Evolutionary conservation across 2,329 filamentous ascomycete genomes (phyloP).

Genomic region (Mollisia scopiformis): DNA sequence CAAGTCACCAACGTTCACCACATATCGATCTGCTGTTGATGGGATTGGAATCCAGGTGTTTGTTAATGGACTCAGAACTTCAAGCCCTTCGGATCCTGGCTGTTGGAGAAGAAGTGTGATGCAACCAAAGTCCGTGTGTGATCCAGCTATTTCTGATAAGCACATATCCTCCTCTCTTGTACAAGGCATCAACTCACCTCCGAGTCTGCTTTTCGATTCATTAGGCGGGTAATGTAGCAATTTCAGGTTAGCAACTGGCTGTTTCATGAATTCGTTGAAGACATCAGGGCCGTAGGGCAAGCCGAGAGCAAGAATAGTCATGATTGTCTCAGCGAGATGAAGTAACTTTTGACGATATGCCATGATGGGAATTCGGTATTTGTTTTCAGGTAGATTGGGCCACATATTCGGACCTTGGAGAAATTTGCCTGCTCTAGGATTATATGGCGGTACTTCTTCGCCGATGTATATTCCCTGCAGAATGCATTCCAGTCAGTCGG

Average conservation of each 20-base stretch:
- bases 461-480: conserved; percentile 38
- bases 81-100: conserved; percentile 45
- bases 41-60: conserved; percentile 45
- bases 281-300: conserved; percentile 44
- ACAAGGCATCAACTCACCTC: not conserved
- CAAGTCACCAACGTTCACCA: conserved; percentile 53
- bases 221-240: conserved; percentile 52
- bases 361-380: conserved; percentile 36
- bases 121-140: conserved; percentile 55
- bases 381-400: conserved; percentile 42
- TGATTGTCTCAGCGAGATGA: conserved; percentile 39
- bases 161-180: not conserved
- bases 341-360: conserved; percentile 43
- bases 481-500: too few relatives aligned
- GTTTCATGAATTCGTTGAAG: conserved; percentile 45
- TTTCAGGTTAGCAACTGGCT: conserved; percentile 43
- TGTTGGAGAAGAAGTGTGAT: conserved; percentile 57
- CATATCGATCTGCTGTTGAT: conserved; percentile 44
- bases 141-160: conserved; percentile 38
- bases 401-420: conserved; percentile 45
- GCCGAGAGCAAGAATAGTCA: conserved; percentile 45
- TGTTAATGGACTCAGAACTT: conserved; percentile 48
- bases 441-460: conserved; percentile 41
- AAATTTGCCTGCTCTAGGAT: conserved; percentile 40
- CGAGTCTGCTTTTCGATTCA: conserved; percentile 24